Percentiles rank a stretch among this genome's conserved stretches.
Evolutionary conservation across 148 eudicot genomes (phyloP).

Genomic region (Spergularia marina): DNA sequence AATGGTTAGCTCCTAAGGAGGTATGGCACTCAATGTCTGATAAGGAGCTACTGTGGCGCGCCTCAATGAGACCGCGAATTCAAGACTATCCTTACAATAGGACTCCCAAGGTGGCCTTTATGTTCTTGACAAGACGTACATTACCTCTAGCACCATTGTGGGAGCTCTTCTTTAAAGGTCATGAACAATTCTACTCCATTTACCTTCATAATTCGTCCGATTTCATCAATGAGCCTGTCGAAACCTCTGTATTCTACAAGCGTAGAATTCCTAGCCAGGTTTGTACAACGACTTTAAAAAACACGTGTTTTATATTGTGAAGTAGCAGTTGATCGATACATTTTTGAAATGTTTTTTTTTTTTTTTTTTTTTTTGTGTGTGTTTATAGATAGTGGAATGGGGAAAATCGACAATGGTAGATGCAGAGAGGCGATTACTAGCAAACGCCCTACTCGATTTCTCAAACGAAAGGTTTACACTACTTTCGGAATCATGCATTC

Average conservation of each 20-base stretch:
- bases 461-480: constrained; percentile 50
- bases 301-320: neutral
- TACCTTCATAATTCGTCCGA: constrained; percentile 55
- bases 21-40: constrained; percentile 61
- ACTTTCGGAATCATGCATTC: constrained; percentile 64
- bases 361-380: too few species aligned
- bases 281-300: neutral
- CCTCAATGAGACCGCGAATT: constrained; percentile 55
- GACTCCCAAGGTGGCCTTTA: constrained; percentile 63
- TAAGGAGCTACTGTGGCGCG: constrained; percentile 56
- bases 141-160: constrained; percentile 60
- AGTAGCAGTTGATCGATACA: too few species aligned
- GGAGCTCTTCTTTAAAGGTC: constrained; percentile 72
- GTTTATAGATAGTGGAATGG: constrained; percentile 44
- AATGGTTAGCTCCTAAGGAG: constrained; percentile 32
- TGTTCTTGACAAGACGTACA: constrained; percentile 59
- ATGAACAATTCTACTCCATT: constrained; percentile 54
- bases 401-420: constrained; percentile 47
- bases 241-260: constrained; percentile 47
- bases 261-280: constrained; percentile 78
- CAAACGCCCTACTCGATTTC: constrained; percentile 52
- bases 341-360: too few species aligned
- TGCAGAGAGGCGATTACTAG: constrained; percentile 52
- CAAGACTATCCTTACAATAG: constrained; percentile 39
- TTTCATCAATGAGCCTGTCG: constrained; percentile 25